phyloP scores from a whole-genome alignment of 148 eudicot species.

The Rhododendron ferrugineum region DNA sequence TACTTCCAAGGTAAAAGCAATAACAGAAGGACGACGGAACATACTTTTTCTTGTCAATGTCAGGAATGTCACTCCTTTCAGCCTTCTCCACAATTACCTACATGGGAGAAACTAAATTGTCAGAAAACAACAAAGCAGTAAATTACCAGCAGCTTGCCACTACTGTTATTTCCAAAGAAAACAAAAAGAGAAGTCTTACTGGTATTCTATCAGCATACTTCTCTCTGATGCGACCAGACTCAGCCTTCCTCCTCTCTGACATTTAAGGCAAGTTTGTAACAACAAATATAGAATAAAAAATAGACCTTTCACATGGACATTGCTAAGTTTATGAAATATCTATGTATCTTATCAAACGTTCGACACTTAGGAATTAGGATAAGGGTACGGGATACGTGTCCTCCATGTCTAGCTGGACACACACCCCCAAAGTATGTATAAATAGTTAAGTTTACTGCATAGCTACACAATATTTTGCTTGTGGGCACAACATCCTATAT shows the following conservation, averaged over 20 bases:
- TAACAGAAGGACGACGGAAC: background rate
- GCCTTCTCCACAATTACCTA: constrained; percentile 64
- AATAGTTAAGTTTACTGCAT: background rate
- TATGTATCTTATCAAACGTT: background rate
- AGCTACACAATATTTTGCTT: background rate
- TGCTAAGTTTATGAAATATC: background rate
- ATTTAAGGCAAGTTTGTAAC: background rate
- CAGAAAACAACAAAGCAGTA: background rate
- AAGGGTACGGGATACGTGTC: background rate
- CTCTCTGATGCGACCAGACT: constrained; percentile 50
- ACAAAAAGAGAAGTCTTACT: constrained; percentile 23
- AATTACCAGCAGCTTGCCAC: background rate
- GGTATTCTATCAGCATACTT: constrained; percentile 62
- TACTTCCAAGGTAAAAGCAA: background rate
- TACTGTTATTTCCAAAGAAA: background rate
- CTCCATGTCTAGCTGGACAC: background rate
- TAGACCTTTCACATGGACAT: background rate
- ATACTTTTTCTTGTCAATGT: constrained; percentile 61
- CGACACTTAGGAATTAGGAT: background rate
- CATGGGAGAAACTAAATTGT: constrained; percentile 5
- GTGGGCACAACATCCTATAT: background rate
- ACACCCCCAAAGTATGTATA: background rate
- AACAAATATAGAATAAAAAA: background rate
- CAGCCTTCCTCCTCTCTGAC: constrained; percentile 46
- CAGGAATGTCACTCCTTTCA: constrained; percentile 47